Conservation (phyloP, 2,329 filamentous ascomycete species). For the Tolypocladium endophyticum region DNA sequence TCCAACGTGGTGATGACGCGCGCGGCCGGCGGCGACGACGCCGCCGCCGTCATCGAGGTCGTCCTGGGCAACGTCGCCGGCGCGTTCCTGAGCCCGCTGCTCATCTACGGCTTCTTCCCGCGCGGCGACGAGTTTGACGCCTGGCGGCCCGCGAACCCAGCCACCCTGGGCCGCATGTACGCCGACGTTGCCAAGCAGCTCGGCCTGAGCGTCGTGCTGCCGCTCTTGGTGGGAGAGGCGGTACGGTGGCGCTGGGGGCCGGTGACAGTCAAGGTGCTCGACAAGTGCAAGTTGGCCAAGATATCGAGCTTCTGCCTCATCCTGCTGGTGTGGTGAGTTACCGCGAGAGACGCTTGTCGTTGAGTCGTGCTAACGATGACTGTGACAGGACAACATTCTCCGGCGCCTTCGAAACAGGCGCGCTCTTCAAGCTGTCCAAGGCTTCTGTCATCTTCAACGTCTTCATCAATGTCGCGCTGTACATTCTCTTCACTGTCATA, state of each 20-base stretch:
- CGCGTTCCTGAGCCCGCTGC: constrained; percentile 54
- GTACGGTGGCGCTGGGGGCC: constrained; percentile 40
- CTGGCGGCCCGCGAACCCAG: constrained; percentile 42
- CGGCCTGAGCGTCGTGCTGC: constrained; percentile 55
- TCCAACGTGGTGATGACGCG: constrained; percentile 68
- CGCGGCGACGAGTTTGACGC: constrained; percentile 39
- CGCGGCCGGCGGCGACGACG: constrained; percentile 56
- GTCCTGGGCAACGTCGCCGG: constrained; percentile 60
- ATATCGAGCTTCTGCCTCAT: constrained; percentile 36
- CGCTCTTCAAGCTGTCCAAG: constrained; percentile 45
- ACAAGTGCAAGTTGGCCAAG: constrained; percentile 41
- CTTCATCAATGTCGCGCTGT: constrained; percentile 56
- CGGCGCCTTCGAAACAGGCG: constrained; percentile 52
- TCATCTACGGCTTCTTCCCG: constrained; percentile 52
- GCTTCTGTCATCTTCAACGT: constrained; percentile 56
- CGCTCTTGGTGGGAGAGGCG: constrained; percentile 50
- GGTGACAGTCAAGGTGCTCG: constrained; percentile 40
- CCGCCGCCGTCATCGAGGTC: constrained; percentile 56
- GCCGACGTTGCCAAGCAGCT: constrained; percentile 57
- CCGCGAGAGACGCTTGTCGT: background rate
- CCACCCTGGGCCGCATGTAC: constrained; percentile 51
- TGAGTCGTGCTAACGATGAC: background rate
- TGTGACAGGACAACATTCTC: constrained; percentile 54
- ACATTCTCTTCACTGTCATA: constrained; percentile 50
- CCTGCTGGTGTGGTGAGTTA: constrained; percentile 36